Evolutionary conservation across 176 grass and related monocot genomes (phyloP).

Genomic region (Lolium multiflorum): DNA sequence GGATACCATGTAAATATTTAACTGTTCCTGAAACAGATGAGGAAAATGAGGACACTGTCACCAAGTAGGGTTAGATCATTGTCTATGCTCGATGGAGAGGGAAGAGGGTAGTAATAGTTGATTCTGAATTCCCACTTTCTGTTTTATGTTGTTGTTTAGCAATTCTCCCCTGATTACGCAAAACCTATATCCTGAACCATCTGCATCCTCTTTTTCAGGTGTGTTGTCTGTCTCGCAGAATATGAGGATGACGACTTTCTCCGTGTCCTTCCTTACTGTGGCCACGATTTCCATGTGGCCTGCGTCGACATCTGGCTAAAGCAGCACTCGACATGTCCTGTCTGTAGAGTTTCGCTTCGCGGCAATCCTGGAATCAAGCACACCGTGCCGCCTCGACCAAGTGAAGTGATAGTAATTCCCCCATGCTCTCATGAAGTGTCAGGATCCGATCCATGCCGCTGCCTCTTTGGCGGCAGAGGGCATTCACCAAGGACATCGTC

Average conservation of each 20-base stretch:
- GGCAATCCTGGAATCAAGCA: constrained; percentile 59
- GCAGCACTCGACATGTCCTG: constrained; percentile 84
- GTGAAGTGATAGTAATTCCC: constrained; percentile 29
- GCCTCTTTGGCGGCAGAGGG: constrained; percentile 41
- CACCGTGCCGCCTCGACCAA: constrained; percentile 1
- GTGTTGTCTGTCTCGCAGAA: constrained; percentile 72
- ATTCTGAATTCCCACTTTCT: background rate
- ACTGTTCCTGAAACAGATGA: background rate
- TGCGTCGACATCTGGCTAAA: constrained; percentile 89
- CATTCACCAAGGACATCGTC: constrained; percentile 40
- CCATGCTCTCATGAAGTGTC: constrained; percentile 43
- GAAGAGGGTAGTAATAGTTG: background rate
- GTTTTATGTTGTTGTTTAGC: constrained; percentile 6
- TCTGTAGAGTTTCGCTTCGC: constrained; percentile 86
- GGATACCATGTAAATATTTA: background rate
- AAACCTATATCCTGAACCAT: constrained; percentile 21
- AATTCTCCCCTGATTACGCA: background rate
- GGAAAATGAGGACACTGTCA: background rate
- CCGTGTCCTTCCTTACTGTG: constrained; percentile 67
- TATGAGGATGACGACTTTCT: constrained; percentile 67
- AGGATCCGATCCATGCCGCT: constrained; percentile 45
- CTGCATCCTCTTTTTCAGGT: constrained; percentile 42
- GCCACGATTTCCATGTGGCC: constrained; percentile 72
- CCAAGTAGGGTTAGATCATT: constrained; percentile 10
- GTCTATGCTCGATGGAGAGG: background rate